Conservation (phyloP, 805 yeast species). For the Candida quercuum region DNA sequence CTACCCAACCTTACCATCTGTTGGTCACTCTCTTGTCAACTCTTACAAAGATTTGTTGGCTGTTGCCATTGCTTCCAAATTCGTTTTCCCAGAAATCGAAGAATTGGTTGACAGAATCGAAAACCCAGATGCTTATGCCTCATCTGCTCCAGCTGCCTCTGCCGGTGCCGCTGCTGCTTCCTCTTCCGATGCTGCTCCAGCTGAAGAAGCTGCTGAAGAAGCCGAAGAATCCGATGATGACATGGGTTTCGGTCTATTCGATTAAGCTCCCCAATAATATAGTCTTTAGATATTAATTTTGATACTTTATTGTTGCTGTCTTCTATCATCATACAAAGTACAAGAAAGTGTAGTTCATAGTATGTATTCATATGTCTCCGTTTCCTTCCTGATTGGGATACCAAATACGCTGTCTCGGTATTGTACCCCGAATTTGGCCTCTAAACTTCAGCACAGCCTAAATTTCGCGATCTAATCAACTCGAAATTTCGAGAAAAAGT, state of each 20-base stretch:
- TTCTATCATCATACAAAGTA: too few relatives aligned
- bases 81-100: slow-evolving; percentile 99
- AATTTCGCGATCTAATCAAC: too few relatives aligned
- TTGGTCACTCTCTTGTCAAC: slow-evolving; percentile 98
- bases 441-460: too few relatives aligned
- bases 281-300: too few relatives aligned
- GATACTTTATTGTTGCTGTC: too few relatives aligned
- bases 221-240: slow-evolving; percentile 67
- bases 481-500: too few relatives aligned
- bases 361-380: too few relatives aligned
- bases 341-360: too few relatives aligned
- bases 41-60: slow-evolving; percentile 98
- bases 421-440: too few relatives aligned
- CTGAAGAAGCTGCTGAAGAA: slow-evolving; percentile 68
- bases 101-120: slow-evolving; percentile 98
- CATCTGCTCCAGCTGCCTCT: slow-evolving; percentile 99
- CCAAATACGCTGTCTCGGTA: too few relatives aligned
- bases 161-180: slow-evolving; percentile 68
- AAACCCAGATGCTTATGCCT: slow-evolving; percentile 99
- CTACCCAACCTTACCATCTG: slow-evolving; percentile 99
- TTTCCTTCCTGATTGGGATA: too few relatives aligned
- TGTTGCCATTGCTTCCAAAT: slow-evolving; percentile 96
- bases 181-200: slow-evolving; percentile 61
- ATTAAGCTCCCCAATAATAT: too few relatives aligned
- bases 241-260: slow-evolving; percentile 99